Conservation (phyloP, 2,329 filamentous ascomycete genomes). For the Ceratocystis albifundus region DNA sequence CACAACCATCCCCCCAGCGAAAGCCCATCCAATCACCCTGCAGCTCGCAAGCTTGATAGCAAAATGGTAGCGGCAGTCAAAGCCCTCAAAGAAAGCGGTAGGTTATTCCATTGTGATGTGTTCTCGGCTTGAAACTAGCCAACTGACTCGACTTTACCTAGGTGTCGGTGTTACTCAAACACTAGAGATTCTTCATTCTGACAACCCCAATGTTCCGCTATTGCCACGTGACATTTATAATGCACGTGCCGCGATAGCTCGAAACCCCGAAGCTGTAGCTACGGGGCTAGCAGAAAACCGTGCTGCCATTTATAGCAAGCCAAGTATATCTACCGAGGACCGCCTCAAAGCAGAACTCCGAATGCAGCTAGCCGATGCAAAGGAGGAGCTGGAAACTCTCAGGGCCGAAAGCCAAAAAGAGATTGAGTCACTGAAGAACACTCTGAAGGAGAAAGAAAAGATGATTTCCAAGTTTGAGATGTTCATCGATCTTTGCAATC, state of each 20-base stretch:
- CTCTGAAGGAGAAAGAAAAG: slow-evolving; percentile 52
- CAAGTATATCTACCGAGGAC: slow-evolving; percentile 51
- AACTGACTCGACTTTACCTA: slow-evolving; percentile 28
- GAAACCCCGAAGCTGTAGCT: slow-evolving; percentile 51
- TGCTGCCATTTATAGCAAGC: slow-evolving; percentile 56
- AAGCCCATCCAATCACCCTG: slow-evolving; percentile 54
- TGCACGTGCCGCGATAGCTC: slow-evolving; percentile 53
- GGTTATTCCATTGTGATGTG: slow-evolving; percentile 26
- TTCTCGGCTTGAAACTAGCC: not conserved
- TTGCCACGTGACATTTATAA: slow-evolving; percentile 57
- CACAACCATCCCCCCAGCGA: slow-evolving; percentile 58
- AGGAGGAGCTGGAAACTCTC: slow-evolving; percentile 45
- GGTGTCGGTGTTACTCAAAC: slow-evolving; percentile 55
- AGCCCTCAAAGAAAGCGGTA: slow-evolving; percentile 54
- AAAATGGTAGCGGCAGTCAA: slow-evolving; percentile 58
- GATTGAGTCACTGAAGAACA: slow-evolving; percentile 46
- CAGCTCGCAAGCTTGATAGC: slow-evolving; percentile 53
- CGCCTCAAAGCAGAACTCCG: slow-evolving; percentile 51
- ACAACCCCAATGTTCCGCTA: slow-evolving; percentile 52
- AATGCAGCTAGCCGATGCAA: slow-evolving; percentile 47
- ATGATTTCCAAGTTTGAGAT: slow-evolving; percentile 54
- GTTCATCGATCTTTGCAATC: slow-evolving; percentile 59
- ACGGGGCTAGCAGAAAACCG: slow-evolving; percentile 48
- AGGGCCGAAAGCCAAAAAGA: slow-evolving; percentile 47
- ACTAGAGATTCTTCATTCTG: slow-evolving; percentile 52